These are phyloP conservation scores for Phylloporus sp. DNA, from an alignment of 768 basidiomycete genomes.

Conservation along the genomic window DNA sequence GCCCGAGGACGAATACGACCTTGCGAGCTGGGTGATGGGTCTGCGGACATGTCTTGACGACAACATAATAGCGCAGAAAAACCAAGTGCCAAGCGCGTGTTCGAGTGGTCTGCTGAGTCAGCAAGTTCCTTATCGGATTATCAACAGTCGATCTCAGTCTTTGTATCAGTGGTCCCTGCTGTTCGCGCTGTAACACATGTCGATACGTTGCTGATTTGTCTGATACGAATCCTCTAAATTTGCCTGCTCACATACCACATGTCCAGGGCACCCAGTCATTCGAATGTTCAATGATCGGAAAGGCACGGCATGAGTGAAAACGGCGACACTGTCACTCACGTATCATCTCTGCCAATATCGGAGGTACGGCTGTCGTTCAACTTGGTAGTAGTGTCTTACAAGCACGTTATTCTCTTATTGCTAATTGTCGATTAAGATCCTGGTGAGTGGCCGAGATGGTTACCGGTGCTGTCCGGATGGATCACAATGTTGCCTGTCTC, in stretches of 20 bases:
- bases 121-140: not conserved
- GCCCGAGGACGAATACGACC: conserved; percentile 36
- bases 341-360: not conserved
- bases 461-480: not conserved
- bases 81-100: not conserved
- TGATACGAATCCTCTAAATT: not conserved
- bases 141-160: too few relatives aligned
- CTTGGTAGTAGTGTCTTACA: not conserved
- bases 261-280: not conserved
- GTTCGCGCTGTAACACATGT: too few relatives aligned
- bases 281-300: not conserved
- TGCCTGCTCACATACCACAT: not conserved
- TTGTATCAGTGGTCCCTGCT: too few relatives aligned
- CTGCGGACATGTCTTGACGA: conserved; percentile 15
- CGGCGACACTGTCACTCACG: not conserved
- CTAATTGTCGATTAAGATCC: not conserved
- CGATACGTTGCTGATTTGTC: too few relatives aligned
- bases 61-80: conserved; percentile 13
- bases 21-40: conserved; percentile 21
- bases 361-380: not conserved
- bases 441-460: conserved; percentile 8
- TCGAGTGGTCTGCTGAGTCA: conserved; percentile 12
- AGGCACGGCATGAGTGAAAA: not conserved
- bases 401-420: not conserved
- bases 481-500: not conserved